phyloP scores from a whole-genome alignment of 2,329 filamentous ascomycete genomes.

The Cercospora sojina region DNA sequence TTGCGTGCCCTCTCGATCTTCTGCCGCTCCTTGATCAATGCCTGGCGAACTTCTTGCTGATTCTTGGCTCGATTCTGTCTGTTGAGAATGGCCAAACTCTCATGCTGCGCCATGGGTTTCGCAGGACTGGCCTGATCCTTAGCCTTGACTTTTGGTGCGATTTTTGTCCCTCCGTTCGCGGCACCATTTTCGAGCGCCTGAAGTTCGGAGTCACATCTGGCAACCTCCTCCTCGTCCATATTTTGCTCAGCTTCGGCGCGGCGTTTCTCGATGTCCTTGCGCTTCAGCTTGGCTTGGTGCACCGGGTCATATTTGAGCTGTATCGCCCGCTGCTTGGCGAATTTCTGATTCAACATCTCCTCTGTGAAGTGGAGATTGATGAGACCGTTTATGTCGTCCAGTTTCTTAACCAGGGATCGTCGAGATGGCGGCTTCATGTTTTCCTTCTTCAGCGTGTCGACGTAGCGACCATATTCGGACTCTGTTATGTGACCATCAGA shows the following conservation, averaged over 20 bases:
- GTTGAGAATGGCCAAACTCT: constrained; percentile 80
- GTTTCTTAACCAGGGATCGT: constrained; percentile 66
- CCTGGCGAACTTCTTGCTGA: constrained; percentile 84
- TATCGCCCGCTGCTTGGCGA: constrained; percentile 68
- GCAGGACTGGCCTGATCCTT: constrained; percentile 21
- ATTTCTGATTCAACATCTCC: constrained; percentile 74
- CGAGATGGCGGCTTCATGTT: constrained; percentile 73
- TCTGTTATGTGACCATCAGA: constrained; percentile 79
- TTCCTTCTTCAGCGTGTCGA: constrained; percentile 70
- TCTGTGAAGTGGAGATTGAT: constrained; percentile 80
- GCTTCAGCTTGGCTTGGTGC: constrained; percentile 66
- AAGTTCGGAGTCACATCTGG: constrained; percentile 51
- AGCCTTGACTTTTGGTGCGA: constrained; percentile 46
- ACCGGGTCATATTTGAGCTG: constrained; percentile 52
- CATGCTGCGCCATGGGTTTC: constrained; percentile 48
- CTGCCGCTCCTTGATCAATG: constrained; percentile 72
- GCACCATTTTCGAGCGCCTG: constrained; percentile 64
- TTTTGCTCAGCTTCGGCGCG: constrained; percentile 65
- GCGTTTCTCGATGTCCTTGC: constrained; percentile 63
- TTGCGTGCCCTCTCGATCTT: constrained; percentile 46
- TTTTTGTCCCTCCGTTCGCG: constrained; percentile 56
- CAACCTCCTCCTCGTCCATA: constrained; percentile 61
- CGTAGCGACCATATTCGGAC: constrained; percentile 79
- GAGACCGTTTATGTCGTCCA: constrained; percentile 75
- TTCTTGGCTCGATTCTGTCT: constrained; percentile 80